Percentiles rank a stretch among this genome's conserved stretches.
Conservation (phyloP, 73 alveolate genomes). For the Tetrahymena thermophila region DNA sequence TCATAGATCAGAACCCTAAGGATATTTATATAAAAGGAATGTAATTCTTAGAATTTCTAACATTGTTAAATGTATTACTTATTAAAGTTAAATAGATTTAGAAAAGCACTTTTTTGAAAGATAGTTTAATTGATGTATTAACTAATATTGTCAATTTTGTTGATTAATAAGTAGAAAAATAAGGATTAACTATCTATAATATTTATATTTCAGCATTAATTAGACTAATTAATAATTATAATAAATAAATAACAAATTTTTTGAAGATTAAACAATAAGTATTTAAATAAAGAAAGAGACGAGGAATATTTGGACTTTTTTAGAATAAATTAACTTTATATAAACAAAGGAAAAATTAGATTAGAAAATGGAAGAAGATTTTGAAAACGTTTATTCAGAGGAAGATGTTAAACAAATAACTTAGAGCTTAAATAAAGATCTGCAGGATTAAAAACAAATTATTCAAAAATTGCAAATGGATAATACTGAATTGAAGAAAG, state of each 20-base stretch:
- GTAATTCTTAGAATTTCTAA: no score
- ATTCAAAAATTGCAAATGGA: no score
- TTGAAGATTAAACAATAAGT: neutral
- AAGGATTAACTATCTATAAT: neutral
- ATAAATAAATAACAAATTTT: no score
- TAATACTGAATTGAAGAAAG: neutral
- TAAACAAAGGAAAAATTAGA: neutral
- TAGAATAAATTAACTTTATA: no score
- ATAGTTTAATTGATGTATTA: no score
- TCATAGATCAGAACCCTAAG: neutral
- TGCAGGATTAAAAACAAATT: no score
- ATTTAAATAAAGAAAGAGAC: neutral
- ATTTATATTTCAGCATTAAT: neutral
- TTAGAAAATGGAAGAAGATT: neutral
- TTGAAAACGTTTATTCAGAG: neutral
- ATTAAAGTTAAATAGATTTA: no score
- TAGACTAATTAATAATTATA: neutral
- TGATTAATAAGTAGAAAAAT: neutral
- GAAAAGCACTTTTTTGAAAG: no score
- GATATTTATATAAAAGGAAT: no score
- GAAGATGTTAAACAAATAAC: neutral
- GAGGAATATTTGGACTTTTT: neutral
- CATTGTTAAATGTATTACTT: no score
- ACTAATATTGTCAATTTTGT: neutral
- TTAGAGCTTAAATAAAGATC: no score